These are phyloP conservation scores for Zea luxurians DNA, from an alignment of 176 grass and related monocot genomes.

Conservation along the genomic window DNA sequence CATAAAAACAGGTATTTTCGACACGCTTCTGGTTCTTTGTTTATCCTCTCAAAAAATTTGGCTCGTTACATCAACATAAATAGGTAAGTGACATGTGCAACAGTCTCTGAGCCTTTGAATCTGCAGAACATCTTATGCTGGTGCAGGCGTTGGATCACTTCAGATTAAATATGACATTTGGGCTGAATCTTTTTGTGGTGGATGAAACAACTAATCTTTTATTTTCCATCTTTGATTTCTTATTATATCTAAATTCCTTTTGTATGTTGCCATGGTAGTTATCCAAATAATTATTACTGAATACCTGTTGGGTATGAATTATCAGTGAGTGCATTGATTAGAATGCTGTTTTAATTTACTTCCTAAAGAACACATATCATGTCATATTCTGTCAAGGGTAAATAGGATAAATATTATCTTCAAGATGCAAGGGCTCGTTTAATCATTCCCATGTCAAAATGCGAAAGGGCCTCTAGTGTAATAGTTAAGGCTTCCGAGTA, in stretches of 20 bases:
- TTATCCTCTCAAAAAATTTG: constrained; percentile 93
- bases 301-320: background rate
- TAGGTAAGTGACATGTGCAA: constrained; percentile 47
- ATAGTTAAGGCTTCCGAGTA: no score
- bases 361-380: background rate
- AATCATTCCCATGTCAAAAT: background rate
- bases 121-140: background rate
- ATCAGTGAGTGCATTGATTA: background rate
- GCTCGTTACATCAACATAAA: constrained; percentile 91
- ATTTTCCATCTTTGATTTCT: background rate
- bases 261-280: background rate
- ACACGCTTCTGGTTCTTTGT: constrained; percentile 85
- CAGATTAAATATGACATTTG: constrained; percentile 13
- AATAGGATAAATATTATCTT: background rate
- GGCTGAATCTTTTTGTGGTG: constrained; percentile 8
- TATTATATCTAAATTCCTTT: constrained; percentile 1
- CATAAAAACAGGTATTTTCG: constrained; percentile 79
- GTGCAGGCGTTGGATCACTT: background rate
- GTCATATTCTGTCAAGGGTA: background rate
- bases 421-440: background rate
- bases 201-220: background rate
- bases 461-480: background rate
- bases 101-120: constrained; percentile 6
- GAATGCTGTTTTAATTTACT: constrained; percentile 10
- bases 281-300: background rate